Conservation (phyloP, 2,329 filamentous ascomycete species). For the Pestalotiopsis sp. region DNA sequence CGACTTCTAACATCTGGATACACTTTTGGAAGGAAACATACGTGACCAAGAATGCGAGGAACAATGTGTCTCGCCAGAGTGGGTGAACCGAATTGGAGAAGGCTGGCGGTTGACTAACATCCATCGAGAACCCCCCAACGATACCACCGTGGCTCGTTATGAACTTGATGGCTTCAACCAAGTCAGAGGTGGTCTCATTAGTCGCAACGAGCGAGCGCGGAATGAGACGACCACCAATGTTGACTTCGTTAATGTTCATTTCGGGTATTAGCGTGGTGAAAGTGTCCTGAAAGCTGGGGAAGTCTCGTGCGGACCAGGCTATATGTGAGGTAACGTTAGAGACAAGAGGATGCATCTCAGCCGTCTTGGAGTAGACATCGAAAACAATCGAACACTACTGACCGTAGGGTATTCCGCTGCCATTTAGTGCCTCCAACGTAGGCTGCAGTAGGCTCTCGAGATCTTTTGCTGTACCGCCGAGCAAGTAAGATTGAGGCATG, state of each 20-base stretch:
- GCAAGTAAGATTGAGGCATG: constrained; percentile 13
- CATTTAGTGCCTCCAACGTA: constrained; percentile 12
- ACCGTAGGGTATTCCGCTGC: constrained; percentile 16
- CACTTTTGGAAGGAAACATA: constrained; percentile 20
- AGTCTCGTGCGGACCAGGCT: constrained; percentile 6
- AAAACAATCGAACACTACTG: neutral
- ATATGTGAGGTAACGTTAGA: neutral
- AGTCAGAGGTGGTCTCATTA: constrained; percentile 6
- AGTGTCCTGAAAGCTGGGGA: constrained; percentile 15
- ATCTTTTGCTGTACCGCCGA: constrained; percentile 11
- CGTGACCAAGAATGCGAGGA: constrained; percentile 22
- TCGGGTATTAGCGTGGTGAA: constrained; percentile 10
- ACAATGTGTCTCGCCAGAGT: constrained; percentile 28
- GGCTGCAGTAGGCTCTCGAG: constrained; percentile 14
- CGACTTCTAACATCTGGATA: neutral
- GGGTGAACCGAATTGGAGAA: constrained; percentile 31
- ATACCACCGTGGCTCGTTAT: constrained; percentile 26
- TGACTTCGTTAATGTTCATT: constrained; percentile 16
- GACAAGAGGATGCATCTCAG: neutral
- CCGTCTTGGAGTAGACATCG: neutral
- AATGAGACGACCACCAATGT: constrained; percentile 17
- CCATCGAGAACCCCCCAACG: constrained; percentile 26
- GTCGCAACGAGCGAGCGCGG: constrained; percentile 12
- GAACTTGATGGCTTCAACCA: constrained; percentile 27
- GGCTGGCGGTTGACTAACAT: constrained; percentile 22